Evolutionary conservation across 805 yeast genomes (phyloP).

Genomic region (Lipomyces spencermartinsiae): DNA sequence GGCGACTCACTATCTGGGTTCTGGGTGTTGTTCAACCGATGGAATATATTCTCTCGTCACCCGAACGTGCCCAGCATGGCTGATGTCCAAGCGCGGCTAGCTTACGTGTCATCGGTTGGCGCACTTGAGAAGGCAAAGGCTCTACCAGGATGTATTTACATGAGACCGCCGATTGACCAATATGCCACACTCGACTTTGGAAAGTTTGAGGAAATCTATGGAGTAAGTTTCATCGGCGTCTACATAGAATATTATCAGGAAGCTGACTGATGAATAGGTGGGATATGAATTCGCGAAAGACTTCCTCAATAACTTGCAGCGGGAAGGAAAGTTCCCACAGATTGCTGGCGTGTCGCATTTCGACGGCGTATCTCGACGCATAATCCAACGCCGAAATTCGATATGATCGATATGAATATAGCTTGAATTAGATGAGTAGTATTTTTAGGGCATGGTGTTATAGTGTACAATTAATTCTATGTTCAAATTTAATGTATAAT

Average conservation of each 20-base stretch:
- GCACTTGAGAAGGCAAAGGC: slow-evolving; percentile 87
- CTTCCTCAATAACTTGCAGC: slow-evolving; percentile 59
- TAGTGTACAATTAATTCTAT: neutral
- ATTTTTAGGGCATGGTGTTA: neutral
- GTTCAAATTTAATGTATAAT: neutral
- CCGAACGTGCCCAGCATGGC: slow-evolving; percentile 94
- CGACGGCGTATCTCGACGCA: slow-evolving; percentile 10
- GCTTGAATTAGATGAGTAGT: neutral
- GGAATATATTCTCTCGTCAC: slow-evolving; percentile 86
- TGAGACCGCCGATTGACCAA: slow-evolving; percentile 92
- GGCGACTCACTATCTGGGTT: slow-evolving; percentile 89
- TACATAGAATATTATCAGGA: neutral
- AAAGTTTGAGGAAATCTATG: slow-evolving; percentile 86
- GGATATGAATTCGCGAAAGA: slow-evolving; percentile 67
- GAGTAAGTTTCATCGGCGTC: slow-evolving; percentile 60
- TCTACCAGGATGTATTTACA: slow-evolving; percentile 82
- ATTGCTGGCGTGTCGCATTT: slow-evolving; percentile 57
- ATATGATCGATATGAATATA: slow-evolving; percentile 17
- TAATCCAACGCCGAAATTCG: slow-evolving; percentile 34
- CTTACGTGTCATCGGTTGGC: slow-evolving; percentile 93
- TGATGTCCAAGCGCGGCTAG: slow-evolving; percentile 89
- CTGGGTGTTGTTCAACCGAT: slow-evolving; percentile 85
- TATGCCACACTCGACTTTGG: slow-evolving; percentile 92
- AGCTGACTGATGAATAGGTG: neutral
- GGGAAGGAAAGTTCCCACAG: slow-evolving; percentile 61